Evolutionary conservation across 495 filamentous ascomycete genomes (phyloP).

Genomic region (Lasiosphaeria ovina): DNA sequence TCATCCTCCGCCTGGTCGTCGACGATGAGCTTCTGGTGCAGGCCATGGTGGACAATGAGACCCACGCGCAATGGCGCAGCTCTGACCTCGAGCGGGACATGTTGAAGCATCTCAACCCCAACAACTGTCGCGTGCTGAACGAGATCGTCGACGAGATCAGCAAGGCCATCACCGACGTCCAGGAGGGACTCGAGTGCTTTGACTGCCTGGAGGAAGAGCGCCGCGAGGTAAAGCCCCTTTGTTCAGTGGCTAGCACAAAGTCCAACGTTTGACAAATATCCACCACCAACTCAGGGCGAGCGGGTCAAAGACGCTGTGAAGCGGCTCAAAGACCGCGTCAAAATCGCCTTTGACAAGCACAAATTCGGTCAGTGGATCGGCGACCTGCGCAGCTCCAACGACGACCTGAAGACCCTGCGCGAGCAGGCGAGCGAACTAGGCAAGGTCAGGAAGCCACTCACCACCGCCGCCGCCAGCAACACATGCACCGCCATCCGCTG

Average conservation of each 20-base stretch:
- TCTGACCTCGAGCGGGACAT: slow-evolving; percentile 10
- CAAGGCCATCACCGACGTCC: background rate
- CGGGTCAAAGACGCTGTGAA: slow-evolving; percentile 7
- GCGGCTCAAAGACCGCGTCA: slow-evolving; percentile 6
- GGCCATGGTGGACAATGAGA: slow-evolving; percentile 13
- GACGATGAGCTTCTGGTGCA: slow-evolving; percentile 6
- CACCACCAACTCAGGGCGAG: background rate
- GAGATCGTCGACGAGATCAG: slow-evolving; percentile 7
- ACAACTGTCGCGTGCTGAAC: slow-evolving; percentile 2
- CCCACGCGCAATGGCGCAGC: slow-evolving; percentile 12
- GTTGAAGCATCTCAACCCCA: background rate
- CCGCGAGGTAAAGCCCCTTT: slow-evolving; percentile 1
- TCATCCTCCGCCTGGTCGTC: slow-evolving; percentile 16
- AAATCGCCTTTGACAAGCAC: slow-evolving; percentile 11
- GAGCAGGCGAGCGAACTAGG: slow-evolving; percentile 8
- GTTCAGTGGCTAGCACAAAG: background rate
- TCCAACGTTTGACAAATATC: background rate
- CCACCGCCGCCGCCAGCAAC: background rate
- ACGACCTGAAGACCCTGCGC: slow-evolving; percentile 7
- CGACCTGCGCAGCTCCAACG: slow-evolving; percentile 6
- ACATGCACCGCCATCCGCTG: background rate
- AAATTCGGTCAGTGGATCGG: slow-evolving; percentile 8
- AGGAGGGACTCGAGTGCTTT: slow-evolving; percentile 10
- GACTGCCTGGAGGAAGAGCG: slow-evolving; percentile 7
- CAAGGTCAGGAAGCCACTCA: background rate